These are phyloP conservation scores for Pythium biforme DNA, from an alignment of 352 stramenopile species.

Conservation along the genomic window DNA sequence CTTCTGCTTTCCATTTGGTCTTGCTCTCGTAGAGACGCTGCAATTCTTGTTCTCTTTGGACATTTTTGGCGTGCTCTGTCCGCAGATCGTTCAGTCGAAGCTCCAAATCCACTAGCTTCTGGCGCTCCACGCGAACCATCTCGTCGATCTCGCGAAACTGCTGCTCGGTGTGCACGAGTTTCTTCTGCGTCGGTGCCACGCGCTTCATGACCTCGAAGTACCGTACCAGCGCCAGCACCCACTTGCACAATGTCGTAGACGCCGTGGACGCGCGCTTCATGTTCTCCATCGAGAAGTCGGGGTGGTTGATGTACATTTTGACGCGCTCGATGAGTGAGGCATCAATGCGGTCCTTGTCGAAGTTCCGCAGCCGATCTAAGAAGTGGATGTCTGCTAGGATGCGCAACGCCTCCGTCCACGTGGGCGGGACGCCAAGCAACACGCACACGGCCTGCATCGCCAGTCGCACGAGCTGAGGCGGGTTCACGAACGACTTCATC, in stretches of 20 bases:
- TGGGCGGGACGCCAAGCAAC: constrained; percentile 50
- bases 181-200: constrained; percentile 50
- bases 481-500: constrained; percentile 77
- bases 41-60: constrained; percentile 45
- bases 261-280: constrained; percentile 70
- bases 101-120: constrained; percentile 54
- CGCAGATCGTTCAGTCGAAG: constrained; percentile 48
- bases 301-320: constrained; percentile 62
- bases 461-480: constrained; percentile 66
- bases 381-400: constrained; percentile 71
- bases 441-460: constrained; percentile 79
- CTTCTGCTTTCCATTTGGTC: constrained; percentile 38
- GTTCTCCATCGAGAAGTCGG: constrained; percentile 76
- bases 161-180: constrained; percentile 40
- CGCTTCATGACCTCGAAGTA: constrained; percentile 73
- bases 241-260: constrained; percentile 70
- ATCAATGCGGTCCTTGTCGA: constrained; percentile 57
- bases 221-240: constrained; percentile 61
- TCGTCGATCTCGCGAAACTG: constrained; percentile 44
- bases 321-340: constrained; percentile 45
- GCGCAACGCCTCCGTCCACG: constrained; percentile 63
- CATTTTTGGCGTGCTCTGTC: constrained; percentile 29
- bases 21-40: constrained; percentile 50
- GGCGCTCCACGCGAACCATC: constrained; percentile 40
- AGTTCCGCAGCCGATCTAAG: constrained; percentile 53